Percentiles rank a stretch among this genome's conserved stretches.
Conservation (phyloP, 75 land plant species). For the Picea sitchensis region DNA sequence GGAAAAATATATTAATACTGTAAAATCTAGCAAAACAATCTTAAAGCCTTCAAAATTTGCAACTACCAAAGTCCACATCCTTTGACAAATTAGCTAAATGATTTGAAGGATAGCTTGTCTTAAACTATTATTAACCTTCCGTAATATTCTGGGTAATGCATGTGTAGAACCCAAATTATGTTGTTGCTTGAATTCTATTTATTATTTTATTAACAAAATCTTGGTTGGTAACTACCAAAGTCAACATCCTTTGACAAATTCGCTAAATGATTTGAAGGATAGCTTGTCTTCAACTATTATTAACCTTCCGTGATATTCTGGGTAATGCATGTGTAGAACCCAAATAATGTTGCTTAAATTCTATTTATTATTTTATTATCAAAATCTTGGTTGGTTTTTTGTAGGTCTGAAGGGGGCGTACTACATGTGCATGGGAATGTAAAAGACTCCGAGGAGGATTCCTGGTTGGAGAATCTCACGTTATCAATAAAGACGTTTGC, state of each 20-base stretch:
- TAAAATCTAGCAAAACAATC: too few relatives aligned
- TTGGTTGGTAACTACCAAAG: background rate
- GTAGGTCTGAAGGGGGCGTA: conserved; percentile 73
- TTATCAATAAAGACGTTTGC: conserved; percentile 43
- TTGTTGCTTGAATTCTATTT: too few relatives aligned
- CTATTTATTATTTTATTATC: background rate
- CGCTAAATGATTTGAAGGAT: background rate
- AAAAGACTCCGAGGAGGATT: conserved; percentile 71
- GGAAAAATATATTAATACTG: too few relatives aligned
- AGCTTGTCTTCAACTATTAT: background rate
- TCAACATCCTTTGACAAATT: background rate
- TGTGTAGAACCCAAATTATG: too few relatives aligned
- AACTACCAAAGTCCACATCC: background rate
- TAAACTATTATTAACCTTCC: background rate
- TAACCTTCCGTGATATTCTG: too few relatives aligned
- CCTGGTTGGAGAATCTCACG: conserved; percentile 56
- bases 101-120: background rate
- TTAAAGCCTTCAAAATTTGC: too few relatives aligned
- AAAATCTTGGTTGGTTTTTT: conserved; percentile 7
- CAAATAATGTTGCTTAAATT: too few relatives aligned
- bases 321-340: too few relatives aligned
- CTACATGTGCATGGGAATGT: conserved; percentile 88
- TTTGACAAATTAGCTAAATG: background rate
- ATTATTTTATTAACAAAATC: background rate
- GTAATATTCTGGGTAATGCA: too few relatives aligned